Conservation (phyloP, 2,329 filamentous ascomycete species). For the Arachnomyces sp. region DNA sequence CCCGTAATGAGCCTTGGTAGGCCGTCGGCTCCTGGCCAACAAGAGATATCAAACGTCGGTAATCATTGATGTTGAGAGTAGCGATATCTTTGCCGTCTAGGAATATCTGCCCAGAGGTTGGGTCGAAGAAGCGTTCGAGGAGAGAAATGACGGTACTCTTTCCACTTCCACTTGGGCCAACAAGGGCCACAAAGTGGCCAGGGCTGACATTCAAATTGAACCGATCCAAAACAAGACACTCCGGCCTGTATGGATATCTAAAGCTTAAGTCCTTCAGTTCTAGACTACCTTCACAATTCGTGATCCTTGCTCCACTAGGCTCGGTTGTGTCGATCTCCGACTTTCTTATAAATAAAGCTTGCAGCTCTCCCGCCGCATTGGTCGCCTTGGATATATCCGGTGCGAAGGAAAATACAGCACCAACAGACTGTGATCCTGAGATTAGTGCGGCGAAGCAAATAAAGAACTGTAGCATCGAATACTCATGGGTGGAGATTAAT, state of each 20-base stretch:
- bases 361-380: constrained; percentile 36
- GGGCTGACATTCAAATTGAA: constrained; percentile 74
- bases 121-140: constrained; percentile 65
- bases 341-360: constrained; percentile 35
- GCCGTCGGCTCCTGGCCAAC: constrained; percentile 19
- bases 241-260: constrained; percentile 88
- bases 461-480: constrained; percentile 31
- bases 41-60: constrained; percentile 10
- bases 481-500: constrained; percentile 48
- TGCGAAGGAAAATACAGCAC: constrained; percentile 24
- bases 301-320: constrained; percentile 30
- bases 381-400: constrained; percentile 20
- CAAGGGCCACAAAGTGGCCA: constrained; percentile 81
- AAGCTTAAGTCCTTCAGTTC: constrained; percentile 78
- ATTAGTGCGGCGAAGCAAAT: constrained; percentile 40
- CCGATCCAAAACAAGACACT: constrained; percentile 79
- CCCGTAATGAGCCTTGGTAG: constrained; percentile 14
- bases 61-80: constrained; percentile 23
- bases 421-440: constrained; percentile 26
- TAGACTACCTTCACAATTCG: constrained; percentile 58
- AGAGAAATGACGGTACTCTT: constrained; percentile 69
- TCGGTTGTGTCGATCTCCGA: constrained; percentile 40
- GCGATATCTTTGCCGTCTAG: constrained; percentile 32
- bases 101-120: constrained; percentile 23
- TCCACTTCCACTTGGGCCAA: constrained; percentile 64